Percentiles rank a stretch among this genome's conserved stretches.
phyloP scores from a whole-genome alignment of 768 basidiomycete genomes.

The Termitomyces sp. region DNA sequence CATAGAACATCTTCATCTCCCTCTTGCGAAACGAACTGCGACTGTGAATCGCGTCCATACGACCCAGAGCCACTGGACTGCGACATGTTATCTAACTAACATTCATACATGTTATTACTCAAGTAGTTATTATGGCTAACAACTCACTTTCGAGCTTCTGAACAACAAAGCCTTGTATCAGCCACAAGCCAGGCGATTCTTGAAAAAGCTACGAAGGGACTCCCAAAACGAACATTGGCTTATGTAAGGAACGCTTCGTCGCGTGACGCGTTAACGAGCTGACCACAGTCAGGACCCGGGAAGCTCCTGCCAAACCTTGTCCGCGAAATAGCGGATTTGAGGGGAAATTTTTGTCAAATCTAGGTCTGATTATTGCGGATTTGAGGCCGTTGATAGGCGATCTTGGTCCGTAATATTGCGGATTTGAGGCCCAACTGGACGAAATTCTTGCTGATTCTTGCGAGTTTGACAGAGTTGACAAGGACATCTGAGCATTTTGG shows the following conservation, averaged over 20 bases:
- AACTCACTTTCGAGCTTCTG: not conserved
- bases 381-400: too few species aligned
- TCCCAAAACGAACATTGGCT: not conserved
- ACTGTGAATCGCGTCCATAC: conserved; percentile 37
- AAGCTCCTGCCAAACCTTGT: too few species aligned
- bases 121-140: not conserved
- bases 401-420: too few species aligned
- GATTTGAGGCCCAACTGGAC: too few species aligned
- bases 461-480: too few species aligned
- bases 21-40: conserved; percentile 47
- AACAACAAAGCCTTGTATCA: not conserved
- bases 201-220: not conserved
- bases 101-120: not conserved
- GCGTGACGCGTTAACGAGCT: not conserved
- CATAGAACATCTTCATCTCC: conserved; percentile 55
- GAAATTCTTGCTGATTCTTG: too few species aligned
- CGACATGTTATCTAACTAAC: not conserved
- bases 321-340: too few species aligned
- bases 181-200: not conserved
- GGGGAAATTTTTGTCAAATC: too few species aligned
- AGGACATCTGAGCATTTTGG: too few species aligned
- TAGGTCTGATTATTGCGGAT: too few species aligned
- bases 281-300: too few species aligned
- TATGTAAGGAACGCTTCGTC: not conserved
- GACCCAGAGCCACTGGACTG: conserved; percentile 10